These are phyloP conservation scores for Dissophora ornata DNA, from an alignment of 192 early-diverging fungal species.

Conservation along the genomic window DNA sequence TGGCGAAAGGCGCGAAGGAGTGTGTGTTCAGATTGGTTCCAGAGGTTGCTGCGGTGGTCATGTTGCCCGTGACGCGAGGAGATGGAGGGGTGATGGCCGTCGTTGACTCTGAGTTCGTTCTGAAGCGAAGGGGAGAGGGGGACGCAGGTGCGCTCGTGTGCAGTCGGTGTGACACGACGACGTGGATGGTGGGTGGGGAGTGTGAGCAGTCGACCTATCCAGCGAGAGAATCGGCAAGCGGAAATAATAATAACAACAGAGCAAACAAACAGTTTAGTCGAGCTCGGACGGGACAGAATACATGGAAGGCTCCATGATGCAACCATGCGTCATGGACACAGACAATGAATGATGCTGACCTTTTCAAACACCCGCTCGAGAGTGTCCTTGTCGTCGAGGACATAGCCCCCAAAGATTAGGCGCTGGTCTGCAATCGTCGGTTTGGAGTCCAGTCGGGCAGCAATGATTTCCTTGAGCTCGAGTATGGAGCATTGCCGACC, in stretches of 20 bases:
- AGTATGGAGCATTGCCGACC: constrained; percentile 21
- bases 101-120: constrained; percentile 1
- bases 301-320: too few relatives aligned
- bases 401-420: constrained; percentile 42
- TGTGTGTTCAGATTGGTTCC: constrained; percentile 1
- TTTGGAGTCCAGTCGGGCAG: constrained; percentile 26
- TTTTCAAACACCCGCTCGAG: constrained; percentile 39
- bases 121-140: constrained; percentile 23
- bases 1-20: background rate
- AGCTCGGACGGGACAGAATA: too few relatives aligned
- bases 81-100: background rate
- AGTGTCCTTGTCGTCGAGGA: constrained; percentile 43
- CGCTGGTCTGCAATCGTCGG: constrained; percentile 21
- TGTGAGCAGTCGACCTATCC: constrained; percentile 34
- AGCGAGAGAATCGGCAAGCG: background rate
- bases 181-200: constrained; percentile 32
- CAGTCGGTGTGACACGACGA: constrained; percentile 34
- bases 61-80: background rate
- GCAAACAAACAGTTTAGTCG: background rate
- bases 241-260: background rate
- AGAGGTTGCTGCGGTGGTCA: constrained; percentile 2
- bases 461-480: constrained; percentile 35
- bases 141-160: constrained; percentile 17
- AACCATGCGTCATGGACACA: too few relatives aligned
- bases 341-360: too few relatives aligned